Conservation (phyloP, 768 basidiomycete species). For the Russula emetica region DNA sequence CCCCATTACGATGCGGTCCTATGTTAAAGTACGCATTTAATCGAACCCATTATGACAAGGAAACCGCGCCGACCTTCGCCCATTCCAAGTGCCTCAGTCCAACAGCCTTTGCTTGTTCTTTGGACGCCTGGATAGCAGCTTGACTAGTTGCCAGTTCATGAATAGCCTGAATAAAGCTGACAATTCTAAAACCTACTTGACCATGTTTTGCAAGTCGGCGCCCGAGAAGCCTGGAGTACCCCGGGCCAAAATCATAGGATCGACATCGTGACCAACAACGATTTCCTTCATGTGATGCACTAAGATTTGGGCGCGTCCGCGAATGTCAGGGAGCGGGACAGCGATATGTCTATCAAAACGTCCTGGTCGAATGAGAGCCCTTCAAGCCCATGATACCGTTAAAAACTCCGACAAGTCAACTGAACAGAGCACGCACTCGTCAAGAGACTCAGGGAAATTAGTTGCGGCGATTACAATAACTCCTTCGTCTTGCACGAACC, state of each 20-base stretch:
- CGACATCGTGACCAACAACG: conserved; percentile 64
- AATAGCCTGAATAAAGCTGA: neutral
- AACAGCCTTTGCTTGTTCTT: conserved; percentile 73
- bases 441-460: conserved; percentile 93
- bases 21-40: neutral
- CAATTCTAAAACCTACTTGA: conserved; percentile 63
- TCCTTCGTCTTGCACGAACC: conserved; percentile 89
- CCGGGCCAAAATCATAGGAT: conserved; percentile 83
- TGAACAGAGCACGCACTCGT: conserved; percentile 54
- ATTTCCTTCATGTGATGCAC: conserved; percentile 87
- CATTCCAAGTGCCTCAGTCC: conserved; percentile 87
- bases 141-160: conserved; percentile 41
- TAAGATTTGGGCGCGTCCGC: conserved; percentile 90
- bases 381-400: conserved; percentile 32
- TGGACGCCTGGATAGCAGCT: conserved; percentile 93
- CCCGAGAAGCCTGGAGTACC: conserved; percentile 97
- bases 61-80: conserved; percentile 71
- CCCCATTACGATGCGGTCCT: conserved; percentile 96
- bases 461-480: conserved; percentile 97
- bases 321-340: conserved; percentile 91
- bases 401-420: neutral
- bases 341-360: conserved; percentile 92
- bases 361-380: conserved; percentile 92
- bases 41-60: neutral
- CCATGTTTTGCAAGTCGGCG: conserved; percentile 94